phyloP scores from a whole-genome alignment of 352 stramenopile genomes.

The Phytophthora rubi region DNA sequence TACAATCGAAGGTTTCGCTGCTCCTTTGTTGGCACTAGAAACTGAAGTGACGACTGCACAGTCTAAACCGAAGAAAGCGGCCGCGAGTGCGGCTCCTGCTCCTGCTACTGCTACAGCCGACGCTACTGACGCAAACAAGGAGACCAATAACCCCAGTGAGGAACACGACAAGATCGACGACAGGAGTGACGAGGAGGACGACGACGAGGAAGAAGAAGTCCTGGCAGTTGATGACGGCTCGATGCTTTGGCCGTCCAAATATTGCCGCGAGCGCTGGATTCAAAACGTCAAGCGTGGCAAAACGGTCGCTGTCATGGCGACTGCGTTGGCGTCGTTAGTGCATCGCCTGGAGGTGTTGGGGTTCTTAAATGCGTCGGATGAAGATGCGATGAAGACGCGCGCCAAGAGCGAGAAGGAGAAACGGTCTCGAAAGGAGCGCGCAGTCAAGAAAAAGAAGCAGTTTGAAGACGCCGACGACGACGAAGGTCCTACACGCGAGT shows the following conservation, averaged over 20 bases:
- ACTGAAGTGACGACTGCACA: slow-evolving; percentile 69
- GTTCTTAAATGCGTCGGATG: slow-evolving; percentile 57
- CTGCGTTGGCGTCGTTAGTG: slow-evolving; percentile 67
- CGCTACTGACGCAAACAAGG: slow-evolving; percentile 24
- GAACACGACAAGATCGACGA: slow-evolving; percentile 39
- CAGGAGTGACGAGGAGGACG: slow-evolving; percentile 76
- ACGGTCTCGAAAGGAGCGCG: slow-evolving; percentile 69
- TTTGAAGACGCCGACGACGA: slow-evolving; percentile 59
- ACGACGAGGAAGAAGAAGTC: slow-evolving; percentile 78
- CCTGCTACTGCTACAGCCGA: background rate
- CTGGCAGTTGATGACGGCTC: slow-evolving; percentile 67
- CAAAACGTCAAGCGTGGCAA: slow-evolving; percentile 55
- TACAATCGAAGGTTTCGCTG: slow-evolving; percentile 47
- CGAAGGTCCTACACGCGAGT: slow-evolving; percentile 50
- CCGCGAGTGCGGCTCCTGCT: slow-evolving; percentile 4
- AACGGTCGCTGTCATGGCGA: slow-evolving; percentile 63
- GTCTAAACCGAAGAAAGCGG: slow-evolving; percentile 35
- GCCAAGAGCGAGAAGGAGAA: slow-evolving; percentile 80
- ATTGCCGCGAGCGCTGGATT: slow-evolving; percentile 79
- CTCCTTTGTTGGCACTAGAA: slow-evolving; percentile 63
- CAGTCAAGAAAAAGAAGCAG: slow-evolving; percentile 73
- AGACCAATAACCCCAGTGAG: slow-evolving; percentile 26
- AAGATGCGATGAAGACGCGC: slow-evolving; percentile 57
- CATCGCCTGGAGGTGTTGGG: slow-evolving; percentile 75
- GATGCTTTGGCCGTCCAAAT: slow-evolving; percentile 74